Evolutionary conservation across 345 rosid species (phyloP).

Genomic region (Salix exigua): DNA sequence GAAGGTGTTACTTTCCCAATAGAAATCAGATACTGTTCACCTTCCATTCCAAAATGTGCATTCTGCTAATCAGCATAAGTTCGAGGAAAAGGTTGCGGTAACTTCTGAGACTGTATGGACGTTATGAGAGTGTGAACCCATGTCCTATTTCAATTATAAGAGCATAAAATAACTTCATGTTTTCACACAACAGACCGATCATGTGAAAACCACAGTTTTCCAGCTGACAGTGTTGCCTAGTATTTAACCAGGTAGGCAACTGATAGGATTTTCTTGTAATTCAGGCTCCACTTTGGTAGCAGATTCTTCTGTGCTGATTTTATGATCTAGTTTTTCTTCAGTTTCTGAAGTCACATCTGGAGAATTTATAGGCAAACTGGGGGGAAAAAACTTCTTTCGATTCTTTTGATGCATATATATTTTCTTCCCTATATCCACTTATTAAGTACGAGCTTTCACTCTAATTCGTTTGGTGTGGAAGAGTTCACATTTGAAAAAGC

Average conservation of each 20-base stretch:
- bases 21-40: constrained; percentile 87
- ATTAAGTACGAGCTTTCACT: neutral
- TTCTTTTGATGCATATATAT: neutral
- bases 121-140: constrained; percentile 17
- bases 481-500: constrained; percentile 34
- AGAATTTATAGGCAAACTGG: constrained; percentile 22
- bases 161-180: neutral
- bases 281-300: constrained; percentile 11
- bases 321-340: constrained; percentile 33
- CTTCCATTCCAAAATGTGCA: constrained; percentile 64
- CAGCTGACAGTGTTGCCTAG: constrained; percentile 53
- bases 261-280: neutral
- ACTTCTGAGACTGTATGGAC: constrained; percentile 59
- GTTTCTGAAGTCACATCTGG: constrained; percentile 26
- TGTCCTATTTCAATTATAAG: constrained; percentile 10
- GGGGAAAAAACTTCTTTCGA: constrained; percentile 21
- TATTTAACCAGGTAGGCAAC: constrained; percentile 56
- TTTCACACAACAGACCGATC: constrained; percentile 37
- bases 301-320: constrained; percentile 19
- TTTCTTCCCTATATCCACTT: constrained; percentile 1
- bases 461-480: constrained; percentile 16
- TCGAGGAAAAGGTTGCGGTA: constrained; percentile 89
- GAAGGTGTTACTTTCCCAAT: constrained; percentile 76
- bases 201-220: constrained; percentile 82
- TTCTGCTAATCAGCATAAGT: constrained; percentile 90